Evolutionary conservation across 2,329 filamentous ascomycete species (phyloP), one percentile per base, ranked within the genome.

Genomic region (Exophiala dermatitidis): DNA sequence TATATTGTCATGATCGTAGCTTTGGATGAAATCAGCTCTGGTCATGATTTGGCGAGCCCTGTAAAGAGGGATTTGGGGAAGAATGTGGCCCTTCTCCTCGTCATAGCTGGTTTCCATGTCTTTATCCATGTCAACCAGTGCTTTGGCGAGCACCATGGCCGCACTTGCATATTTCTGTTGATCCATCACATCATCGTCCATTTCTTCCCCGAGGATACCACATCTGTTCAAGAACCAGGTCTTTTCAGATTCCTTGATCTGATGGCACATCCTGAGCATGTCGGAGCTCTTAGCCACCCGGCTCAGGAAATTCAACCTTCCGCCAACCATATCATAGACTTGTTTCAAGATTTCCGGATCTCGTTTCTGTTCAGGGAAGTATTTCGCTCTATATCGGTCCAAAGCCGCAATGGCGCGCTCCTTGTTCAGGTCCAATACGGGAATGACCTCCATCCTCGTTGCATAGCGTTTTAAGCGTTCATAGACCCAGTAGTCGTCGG

Each of bases 171-270:
- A 96, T 69, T 97, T 96, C 67, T 97, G 90, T 69, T 96, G 88
- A 66, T 96, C 89, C 85, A 97, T 97, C 62, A 96, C 93, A 67
- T 98, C 93, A 70, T 97, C 93, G 63, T 97, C 93, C 85, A 86
- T 90, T 59, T 84, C 83, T 56, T 72, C 75, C 12, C 86, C 86
- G 1, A 90, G 75, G 50, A 90, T 86, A 74, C 85, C 86, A 67
- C 85, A 89, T 66, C 86, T 83, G 69, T 88, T 90, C 19, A 90
- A 70, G 62, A 90, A 84, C 86, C 86, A 90, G 0, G 82, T 84
- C 67, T 86, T 87, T 65, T 90, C 86, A 37, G 77, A 79, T 34
- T 80, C 73, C 64, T 80, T 85, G 60, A 90, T 89, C 19, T 78
- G 70, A 41, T 93, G 73, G 68, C 90, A 95, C 31, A 85, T 88